phyloP scores from a whole-genome alignment of 2,329 filamentous ascomycete genomes.

The Aotearoamyces nothofagi region DNA sequence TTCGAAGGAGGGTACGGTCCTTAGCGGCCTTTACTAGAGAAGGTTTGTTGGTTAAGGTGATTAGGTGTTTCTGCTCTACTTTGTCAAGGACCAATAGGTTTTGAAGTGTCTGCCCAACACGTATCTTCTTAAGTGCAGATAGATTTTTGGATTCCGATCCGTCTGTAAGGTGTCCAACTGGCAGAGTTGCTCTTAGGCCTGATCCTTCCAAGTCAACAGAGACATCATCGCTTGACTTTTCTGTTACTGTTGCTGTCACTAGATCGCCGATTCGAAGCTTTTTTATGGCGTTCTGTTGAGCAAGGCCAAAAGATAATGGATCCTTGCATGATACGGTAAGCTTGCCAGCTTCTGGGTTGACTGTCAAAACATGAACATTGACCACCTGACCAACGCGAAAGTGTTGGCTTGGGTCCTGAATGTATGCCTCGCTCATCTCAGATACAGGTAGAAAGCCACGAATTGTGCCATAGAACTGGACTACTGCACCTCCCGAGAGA shows the following conservation, averaged over 20 bases:
- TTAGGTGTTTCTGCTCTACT: constrained; percentile 57
- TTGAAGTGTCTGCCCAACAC: constrained; percentile 68
- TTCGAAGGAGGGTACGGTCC: constrained; percentile 53
- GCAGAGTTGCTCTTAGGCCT: constrained; percentile 64
- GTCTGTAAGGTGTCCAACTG: constrained; percentile 69
- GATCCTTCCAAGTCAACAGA: constrained; percentile 61
- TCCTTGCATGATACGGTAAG: constrained; percentile 91
- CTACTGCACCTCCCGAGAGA: constrained; percentile 62
- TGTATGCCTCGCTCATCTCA: constrained; percentile 97
- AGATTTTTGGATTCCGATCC: constrained; percentile 66
- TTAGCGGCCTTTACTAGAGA: constrained; percentile 65
- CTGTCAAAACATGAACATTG: constrained; percentile 71
- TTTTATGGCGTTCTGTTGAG: constrained; percentile 64
- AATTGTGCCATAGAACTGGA: constrained; percentile 81
- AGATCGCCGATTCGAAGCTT: constrained; percentile 58
- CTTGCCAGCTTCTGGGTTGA: constrained; percentile 54
- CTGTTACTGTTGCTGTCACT: constrained; percentile 65
- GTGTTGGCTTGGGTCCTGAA: constrained; percentile 75
- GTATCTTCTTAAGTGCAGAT: constrained; percentile 64
- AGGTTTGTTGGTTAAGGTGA: constrained; percentile 70
- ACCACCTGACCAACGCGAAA: constrained; percentile 86
- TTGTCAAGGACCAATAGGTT: constrained; percentile 83
- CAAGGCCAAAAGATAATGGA: constrained; percentile 56
- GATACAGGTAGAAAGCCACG: constrained; percentile 80
- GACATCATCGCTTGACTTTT: constrained; percentile 63